phyloP scores from a whole-genome alignment of 176 grass and related monocot species.

The Phoenix roebelenii region DNA sequence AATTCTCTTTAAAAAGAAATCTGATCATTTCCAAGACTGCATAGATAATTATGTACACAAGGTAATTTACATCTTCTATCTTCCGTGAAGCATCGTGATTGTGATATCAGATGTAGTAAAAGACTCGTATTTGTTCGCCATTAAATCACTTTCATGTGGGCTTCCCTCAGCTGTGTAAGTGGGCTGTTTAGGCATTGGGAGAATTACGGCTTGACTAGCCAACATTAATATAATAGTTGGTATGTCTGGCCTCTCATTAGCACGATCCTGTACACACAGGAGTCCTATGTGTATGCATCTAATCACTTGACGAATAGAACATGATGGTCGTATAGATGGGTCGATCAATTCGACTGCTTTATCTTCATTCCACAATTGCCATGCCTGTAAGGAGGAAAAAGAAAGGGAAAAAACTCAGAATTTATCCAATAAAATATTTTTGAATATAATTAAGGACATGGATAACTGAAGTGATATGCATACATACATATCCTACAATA shows the following conservation, averaged over 20 bases:
- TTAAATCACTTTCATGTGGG: neutral
- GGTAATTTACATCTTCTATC: conserved; percentile 20
- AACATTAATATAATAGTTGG: conserved; percentile 49
- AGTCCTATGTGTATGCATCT: conserved; percentile 58
- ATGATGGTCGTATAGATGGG: conserved; percentile 35
- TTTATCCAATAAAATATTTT: neutral
- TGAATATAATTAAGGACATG: neutral
- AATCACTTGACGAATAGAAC: conserved; percentile 25
- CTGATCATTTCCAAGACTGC: too few species aligned
- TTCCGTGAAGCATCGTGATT: conserved; percentile 49
- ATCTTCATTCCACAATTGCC: conserved; percentile 79
- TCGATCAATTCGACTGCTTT: conserved; percentile 56
- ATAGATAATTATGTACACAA: too few species aligned
- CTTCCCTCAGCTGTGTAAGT: conserved; percentile 39
- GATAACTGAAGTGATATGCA: neutral
- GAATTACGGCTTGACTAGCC: conserved; percentile 24
- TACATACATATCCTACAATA: conserved; percentile 49
- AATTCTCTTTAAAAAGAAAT: too few species aligned
- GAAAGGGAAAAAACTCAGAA: too few species aligned
- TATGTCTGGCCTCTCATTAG: conserved; percentile 58
- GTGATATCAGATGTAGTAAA: conserved; percentile 30
- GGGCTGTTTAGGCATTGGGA: conserved; percentile 48
- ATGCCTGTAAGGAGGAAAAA: conserved; percentile 29
- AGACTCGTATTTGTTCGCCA: conserved; percentile 19
- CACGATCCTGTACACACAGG: conserved; percentile 72